A percentile compares a stretch with the other conserved stretches of the same genome.
phyloP scores from a whole-genome alignment of 306 rosid genomes.

The Notholithocarpus densiflorus region DNA sequence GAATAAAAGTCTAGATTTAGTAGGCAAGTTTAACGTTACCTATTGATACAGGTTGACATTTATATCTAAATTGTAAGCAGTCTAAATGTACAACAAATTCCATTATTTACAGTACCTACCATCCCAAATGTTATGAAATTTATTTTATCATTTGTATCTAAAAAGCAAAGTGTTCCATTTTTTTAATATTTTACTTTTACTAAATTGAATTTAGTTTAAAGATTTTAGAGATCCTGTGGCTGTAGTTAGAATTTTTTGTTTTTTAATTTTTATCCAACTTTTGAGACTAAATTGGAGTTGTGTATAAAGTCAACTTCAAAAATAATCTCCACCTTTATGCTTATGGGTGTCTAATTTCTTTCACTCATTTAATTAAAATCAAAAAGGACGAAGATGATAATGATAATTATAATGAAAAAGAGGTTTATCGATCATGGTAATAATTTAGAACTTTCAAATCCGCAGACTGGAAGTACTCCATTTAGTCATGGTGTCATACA shows the following conservation, averaged over 20 bases:
- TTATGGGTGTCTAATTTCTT: neutral
- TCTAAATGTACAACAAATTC: too few species aligned
- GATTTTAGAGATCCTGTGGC: neutral
- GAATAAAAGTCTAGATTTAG: too few species aligned
- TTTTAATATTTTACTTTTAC: neutral
- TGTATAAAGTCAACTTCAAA: constrained; percentile 1
- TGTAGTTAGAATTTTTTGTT: neutral
- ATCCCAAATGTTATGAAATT: too few species aligned
- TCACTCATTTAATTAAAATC: neutral
- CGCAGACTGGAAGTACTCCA: neutral
- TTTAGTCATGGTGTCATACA: neutral
- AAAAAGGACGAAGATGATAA: neutral
- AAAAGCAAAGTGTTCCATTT: neutral
- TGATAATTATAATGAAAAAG: neutral
- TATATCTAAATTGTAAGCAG: too few species aligned
- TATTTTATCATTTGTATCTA: too few species aligned
- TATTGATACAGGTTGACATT: too few species aligned
- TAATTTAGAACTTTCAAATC: neutral
- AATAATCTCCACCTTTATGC: neutral
- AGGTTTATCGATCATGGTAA: neutral
- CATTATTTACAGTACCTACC: too few species aligned
- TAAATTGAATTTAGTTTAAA: neutral
- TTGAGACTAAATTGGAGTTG: neutral
- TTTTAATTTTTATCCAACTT: neutral
- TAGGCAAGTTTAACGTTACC: too few species aligned